Evolutionary conservation across 164 flowering plant species (phyloP), one percentile per base, ranked within the genome.

Genomic region (Litsea cubeba): DNA sequence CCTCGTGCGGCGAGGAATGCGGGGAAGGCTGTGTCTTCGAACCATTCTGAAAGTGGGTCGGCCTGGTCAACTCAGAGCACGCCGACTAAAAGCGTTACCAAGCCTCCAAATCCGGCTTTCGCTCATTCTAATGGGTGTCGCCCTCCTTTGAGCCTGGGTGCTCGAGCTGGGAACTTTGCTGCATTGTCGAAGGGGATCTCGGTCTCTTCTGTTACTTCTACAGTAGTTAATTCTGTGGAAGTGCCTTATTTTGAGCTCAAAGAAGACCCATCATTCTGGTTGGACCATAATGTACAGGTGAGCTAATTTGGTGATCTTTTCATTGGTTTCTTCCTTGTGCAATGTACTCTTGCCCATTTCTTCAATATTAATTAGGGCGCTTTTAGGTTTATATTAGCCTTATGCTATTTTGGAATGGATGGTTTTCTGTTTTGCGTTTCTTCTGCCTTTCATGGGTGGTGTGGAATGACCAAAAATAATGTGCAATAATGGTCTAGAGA

Each of bases 261-360:
- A 76, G 99, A 94, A 77, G 94, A 92, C 81, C 89, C 95, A 49
- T 92, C 99, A 1, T 96, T 94, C 68, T 96, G 99, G 99, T 88
- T 90, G 92, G 97, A 96, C 76, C 97, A 92, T 80, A 96, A 92
- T 87, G 99, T 96, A 75, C 99, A 96, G 89, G 99, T 89, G 78
- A 72, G 58, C 46, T 69, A 5, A 54, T 50, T 60, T 24, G 46
- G 46, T 62, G 18, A 50, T 24, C 63, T 12, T 18, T 65, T 22
- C 23, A 32, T 18, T 67, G 54, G 5, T 18, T 62, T 70, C 71
- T 24, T 80, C 1, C 74, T 64, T 23, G 30, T 64, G 46, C 46
- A 40, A 40, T 7, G 46, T 40, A 40, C 46, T 7, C 10, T 40
- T 8, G 46, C 46, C 46, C 11, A 40, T 40, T 40, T 40, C 46